Evolutionary conservation across 164 flowering plant species (phyloP), one percentile per base, ranked within the genome.

Genomic region (Taxillus chinensis): DNA sequence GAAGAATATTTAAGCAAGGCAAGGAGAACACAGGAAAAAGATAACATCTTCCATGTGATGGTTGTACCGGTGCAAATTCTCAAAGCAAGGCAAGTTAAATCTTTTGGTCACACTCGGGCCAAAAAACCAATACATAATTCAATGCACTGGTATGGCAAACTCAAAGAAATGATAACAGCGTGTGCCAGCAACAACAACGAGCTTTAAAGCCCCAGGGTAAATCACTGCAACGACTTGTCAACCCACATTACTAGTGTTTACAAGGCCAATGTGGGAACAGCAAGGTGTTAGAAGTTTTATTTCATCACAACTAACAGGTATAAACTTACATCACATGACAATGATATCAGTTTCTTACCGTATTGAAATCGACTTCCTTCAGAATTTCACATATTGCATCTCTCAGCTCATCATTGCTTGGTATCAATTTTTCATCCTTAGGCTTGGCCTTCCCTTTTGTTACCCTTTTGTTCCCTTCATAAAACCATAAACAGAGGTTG

Each of bases 351-450:
- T 10, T 45, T 16, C 83, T 72, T 75, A 92, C 98, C 71, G 95
- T 92, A 65, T 86, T 92, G 70, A 89, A 92, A 71, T 92, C 96
- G 39, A 92, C 96, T 66, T 78, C 89, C 62, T 91, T 89, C 60
- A 95, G 86, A 71, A 87, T 89, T 66, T 85, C 91, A 75, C 87
- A 83, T 38, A 81, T 87, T 49, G 82, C 85, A 53, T 71, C 74
- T 69, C 81, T 79, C 9, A 95, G 73, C 39, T 85, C 81, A 67
- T 77, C 84, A 72, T 86, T 89, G 68, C 68, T 83, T 14, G 90
- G 96, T 50, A 55, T 70, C 64, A 68, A 27, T 51, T 83, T 76
- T 55, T 69, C 81, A 67, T 75, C 81, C 65, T 77, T 82, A 41
- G 72, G 45, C 65, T 80, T 87, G 45, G 70, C 82, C 75, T 82